These are phyloP conservation scores for Salix arbutifolia DNA, from an alignment of 345 rosid genomes.

Conservation along the genomic window DNA sequence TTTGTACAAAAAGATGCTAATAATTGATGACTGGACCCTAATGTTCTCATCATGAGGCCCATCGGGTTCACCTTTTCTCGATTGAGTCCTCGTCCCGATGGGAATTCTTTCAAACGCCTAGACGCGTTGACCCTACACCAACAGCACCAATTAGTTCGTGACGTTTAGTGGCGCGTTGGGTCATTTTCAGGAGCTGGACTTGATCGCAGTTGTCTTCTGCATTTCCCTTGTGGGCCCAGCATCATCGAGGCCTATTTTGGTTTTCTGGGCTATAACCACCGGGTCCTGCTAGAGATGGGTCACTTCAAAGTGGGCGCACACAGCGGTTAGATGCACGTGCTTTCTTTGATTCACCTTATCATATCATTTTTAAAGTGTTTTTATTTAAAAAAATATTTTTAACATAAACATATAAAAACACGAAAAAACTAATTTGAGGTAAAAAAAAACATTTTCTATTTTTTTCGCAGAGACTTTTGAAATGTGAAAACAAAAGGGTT, in stretches of 20 bases:
- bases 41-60: constrained; percentile 10
- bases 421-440: too few species aligned
- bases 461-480: too few species aligned
- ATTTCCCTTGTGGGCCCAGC: constrained; percentile 12
- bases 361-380: background rate
- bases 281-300: constrained; percentile 2
- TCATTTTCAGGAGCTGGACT: constrained; percentile 26
- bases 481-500: too few species aligned
- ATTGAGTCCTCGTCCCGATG: background rate
- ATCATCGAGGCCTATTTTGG: constrained; percentile 1
- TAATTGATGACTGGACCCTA: constrained; percentile 14
- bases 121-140: constrained; percentile 20
- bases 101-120: constrained; percentile 15
- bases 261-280: background rate
- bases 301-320: background rate
- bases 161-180: constrained; percentile 12
- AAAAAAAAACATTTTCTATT: too few species aligned
- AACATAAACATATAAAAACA: background rate
- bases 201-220: constrained; percentile 13
- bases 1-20: background rate
- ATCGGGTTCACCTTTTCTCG: background rate
- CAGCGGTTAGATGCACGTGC: constrained; percentile 8
- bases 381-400: background rate
- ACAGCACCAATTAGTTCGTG: background rate
- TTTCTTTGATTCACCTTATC: background rate